Evolutionary conservation across 2,329 filamentous ascomycete species (phyloP).

Genomic region (Pleochaeta shiraiana): DNA sequence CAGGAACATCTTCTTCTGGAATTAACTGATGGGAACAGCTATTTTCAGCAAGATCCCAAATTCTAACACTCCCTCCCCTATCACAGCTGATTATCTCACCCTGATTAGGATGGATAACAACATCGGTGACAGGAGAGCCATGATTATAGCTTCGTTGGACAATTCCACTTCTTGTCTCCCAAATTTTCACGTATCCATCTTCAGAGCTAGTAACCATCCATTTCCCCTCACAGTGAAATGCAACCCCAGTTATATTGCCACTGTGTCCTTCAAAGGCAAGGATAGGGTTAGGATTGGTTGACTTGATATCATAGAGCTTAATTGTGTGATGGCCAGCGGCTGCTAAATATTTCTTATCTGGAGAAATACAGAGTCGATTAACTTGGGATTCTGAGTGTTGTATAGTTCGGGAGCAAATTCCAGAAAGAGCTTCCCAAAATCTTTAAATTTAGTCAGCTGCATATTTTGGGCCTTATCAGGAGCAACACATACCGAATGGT

Average conservation of each 20-base stretch:
- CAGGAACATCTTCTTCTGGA: slow-evolving; percentile 83
- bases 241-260: slow-evolving; percentile 86
- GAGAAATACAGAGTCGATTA: slow-evolving; percentile 93
- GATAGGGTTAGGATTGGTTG: slow-evolving; percentile 83
- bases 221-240: slow-evolving; percentile 96
- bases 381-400: slow-evolving; percentile 97
- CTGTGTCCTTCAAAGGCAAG: slow-evolving; percentile 93
- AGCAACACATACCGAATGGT: slow-evolving; percentile 37
- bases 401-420: slow-evolving; percentile 94
- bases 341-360: slow-evolving; percentile 84
- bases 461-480: slow-evolving; percentile 3
- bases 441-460: slow-evolving; percentile 24
- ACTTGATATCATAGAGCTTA: slow-evolving; percentile 97
- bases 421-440: slow-evolving; percentile 96
- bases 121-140: slow-evolving; percentile 77
- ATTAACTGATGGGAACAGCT: slow-evolving; percentile 93
- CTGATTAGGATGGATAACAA: slow-evolving; percentile 98
- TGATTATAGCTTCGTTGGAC: slow-evolving; percentile 90
- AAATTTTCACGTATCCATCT: slow-evolving; percentile 38
- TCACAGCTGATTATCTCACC: slow-evolving; percentile 96
- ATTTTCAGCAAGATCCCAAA: slow-evolving; percentile 96
- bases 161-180: slow-evolving; percentile 18
- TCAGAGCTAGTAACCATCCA: slow-evolving; percentile 99
- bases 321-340: slow-evolving; percentile 60
- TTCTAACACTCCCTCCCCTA: slow-evolving; percentile 70